These are phyloP conservation scores for Penicillium sp. DNA, from an alignment of 2,329 filamentous ascomycete species.

Conservation along the genomic window DNA sequence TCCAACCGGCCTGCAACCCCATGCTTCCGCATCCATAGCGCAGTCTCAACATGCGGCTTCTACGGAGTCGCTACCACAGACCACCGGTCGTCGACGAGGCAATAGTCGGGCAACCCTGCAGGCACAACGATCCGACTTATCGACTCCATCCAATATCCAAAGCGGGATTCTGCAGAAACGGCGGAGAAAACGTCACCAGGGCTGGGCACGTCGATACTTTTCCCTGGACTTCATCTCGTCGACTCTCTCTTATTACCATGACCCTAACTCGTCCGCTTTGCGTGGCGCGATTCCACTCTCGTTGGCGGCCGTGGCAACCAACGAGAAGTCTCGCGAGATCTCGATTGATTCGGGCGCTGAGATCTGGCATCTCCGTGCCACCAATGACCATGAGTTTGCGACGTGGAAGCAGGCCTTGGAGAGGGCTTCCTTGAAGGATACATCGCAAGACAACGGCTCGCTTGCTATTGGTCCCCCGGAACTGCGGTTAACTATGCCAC, in stretches of 20 bases:
- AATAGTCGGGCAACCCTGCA: constrained; percentile 28
- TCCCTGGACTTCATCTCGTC: constrained; percentile 92
- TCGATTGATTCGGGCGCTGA: constrained; percentile 96
- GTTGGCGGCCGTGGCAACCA: constrained; percentile 84
- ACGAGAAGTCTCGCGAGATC: constrained; percentile 85
- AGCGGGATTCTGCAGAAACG: constrained; percentile 86
- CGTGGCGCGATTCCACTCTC: constrained; percentile 90
- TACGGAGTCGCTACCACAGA: constrained; percentile 51
- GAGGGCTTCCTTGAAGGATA: constrained; percentile 60
- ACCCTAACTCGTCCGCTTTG: constrained; percentile 86
- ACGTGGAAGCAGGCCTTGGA: constrained; percentile 87
- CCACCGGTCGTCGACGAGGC: constrained; percentile 31
- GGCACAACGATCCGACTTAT: constrained; percentile 26
- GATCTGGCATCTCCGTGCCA: constrained; percentile 89
- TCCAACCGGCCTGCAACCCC: constrained; percentile 65
- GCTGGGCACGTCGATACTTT: constrained; percentile 90
- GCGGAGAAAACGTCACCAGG: constrained; percentile 88
- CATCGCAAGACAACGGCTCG: constrained; percentile 32
- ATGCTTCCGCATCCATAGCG: constrained; percentile 43
- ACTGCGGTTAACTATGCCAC: constrained; percentile 33
- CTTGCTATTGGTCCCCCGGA: constrained; percentile 17
- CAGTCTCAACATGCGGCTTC: constrained; percentile 47
- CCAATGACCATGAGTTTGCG: constrained; percentile 78
- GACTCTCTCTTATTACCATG: constrained; percentile 94
- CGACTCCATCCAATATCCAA: constrained; percentile 60